Conservation (phyloP, 2,329 filamentous ascomycete genomes). For the Paracoccidioides brasiliensis region DNA sequence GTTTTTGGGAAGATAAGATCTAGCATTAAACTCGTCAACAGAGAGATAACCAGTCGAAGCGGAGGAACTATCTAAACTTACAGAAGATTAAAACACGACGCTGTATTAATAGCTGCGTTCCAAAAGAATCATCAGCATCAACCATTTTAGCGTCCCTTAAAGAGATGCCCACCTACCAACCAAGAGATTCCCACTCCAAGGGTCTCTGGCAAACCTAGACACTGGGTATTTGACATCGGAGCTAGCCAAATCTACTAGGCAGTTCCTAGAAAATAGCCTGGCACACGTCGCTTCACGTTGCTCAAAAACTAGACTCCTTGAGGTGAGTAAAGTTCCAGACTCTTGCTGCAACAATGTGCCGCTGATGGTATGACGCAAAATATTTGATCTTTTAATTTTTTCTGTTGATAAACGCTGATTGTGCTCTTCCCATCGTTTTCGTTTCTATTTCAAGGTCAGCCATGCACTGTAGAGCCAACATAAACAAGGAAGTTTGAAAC, state of each 20-base stretch:
- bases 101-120: conserved; percentile 9
- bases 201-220: conserved; percentile 22
- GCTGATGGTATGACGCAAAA: conserved; percentile 19
- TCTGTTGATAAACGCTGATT: conserved; percentile 20
- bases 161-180: conserved; percentile 18
- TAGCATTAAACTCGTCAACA: background rate
- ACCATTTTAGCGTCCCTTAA: background rate
- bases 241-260: conserved; percentile 20
- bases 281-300: conserved; percentile 20
- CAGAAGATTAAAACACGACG: conserved; percentile 3
- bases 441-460: conserved; percentile 14
- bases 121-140: conserved; percentile 16
- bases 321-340: conserved; percentile 13
- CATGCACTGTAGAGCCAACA: background rate
- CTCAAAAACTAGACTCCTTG: conserved; percentile 14
- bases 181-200: conserved; percentile 23
- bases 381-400: conserved; percentile 20
- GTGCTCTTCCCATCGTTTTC: conserved; percentile 16
- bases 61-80: conserved; percentile 2
- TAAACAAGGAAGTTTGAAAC: conserved; percentile 6
- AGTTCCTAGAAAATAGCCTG: conserved; percentile 20
- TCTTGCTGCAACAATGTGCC: conserved; percentile 17
- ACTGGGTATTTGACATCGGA: conserved; percentile 16
- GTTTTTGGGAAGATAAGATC: conserved; percentile 3
- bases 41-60: background rate